Base-by-base conservation (phyloP, 2,329 filamentous ascomycete genomes). In the Nemania diffusa region DNA sequence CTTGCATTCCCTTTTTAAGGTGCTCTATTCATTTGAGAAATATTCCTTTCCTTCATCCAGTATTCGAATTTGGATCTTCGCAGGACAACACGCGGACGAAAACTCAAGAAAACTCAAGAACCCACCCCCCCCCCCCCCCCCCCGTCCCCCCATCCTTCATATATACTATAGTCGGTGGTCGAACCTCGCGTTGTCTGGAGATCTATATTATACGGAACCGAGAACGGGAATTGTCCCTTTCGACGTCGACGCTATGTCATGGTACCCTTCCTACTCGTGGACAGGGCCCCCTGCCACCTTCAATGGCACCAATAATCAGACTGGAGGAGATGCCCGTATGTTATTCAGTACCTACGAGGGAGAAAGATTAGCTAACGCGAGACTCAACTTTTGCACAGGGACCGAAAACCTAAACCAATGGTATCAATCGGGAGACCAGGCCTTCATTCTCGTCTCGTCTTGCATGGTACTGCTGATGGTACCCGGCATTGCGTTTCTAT, bases 381-480 rank as follows among this genome's bases (percentile, higher is more conserved):
- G 26, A 57, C 24, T 56, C 52, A 7, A 60, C 17, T 58, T 56
- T 27, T 48, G 57, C 32, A 72, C 78, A 97, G 94, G 85, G 74
- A 87, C 84, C 78, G 90, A 93, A 77, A 97, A 98, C 82, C 81
- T 97, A 78, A 98, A 98, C 86, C 93, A 97, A 88, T 97, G 94
- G 93, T 98, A 91, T 82, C 87, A 92, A 73, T 85, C 93, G 5
- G 96, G 96, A 76, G 96, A 99, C 81, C 91, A 94, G 83, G 93
- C 94, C 78, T 98, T 92, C 84, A 98, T 98, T 81, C 86, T 98
- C 80, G 81, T 98, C 75, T 87, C 92, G 68, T 88, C 94, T 68
- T 94, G 92, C 79, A 97, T 98, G 91, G 95, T 98, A 72, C 83
- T 98, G 83, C 83, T 97, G 82, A 99, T 98, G 96, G 86, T 98